Base-by-base conservation (phyloP, 352 stramenopile species). In the Plasmopara muralis region DNA sequence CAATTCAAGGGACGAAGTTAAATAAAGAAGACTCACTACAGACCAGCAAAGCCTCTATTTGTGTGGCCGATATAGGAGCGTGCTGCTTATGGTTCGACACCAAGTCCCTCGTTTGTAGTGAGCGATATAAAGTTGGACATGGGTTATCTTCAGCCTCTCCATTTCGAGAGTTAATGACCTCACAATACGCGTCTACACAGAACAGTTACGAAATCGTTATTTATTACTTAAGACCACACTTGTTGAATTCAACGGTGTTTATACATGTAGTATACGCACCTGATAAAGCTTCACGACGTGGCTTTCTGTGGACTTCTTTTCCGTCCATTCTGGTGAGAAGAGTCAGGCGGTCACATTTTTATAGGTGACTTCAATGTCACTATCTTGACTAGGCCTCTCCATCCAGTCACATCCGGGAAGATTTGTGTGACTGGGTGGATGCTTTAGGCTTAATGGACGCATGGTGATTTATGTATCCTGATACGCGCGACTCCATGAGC, bases 1-100 rank as follows among this genome's bases (percentile, higher is more conserved):
- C 46, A 8, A 39, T 65, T 16, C 50, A 64, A 50, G 50, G 60
- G 43, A 64, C 50, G 20, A 56, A 54, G 30, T 66, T 66, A 15
- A 48, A 30, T n/a, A 55, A 57, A 14, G 29, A 48, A 48, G 50
- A 57, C 49, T 50, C 48, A 14, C 14, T 62, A 15, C 39, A 54
- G 15, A 53, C 57, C 16, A 60, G 55, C 30, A 13, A 54, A 12
- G 31, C 53, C 39, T 52, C 43, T 13, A 57, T 57, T 20, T 30
- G 45, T 10, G 20, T 29, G 2, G 47, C 52, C 15, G 58, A 66
- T 14, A 62, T 52, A 14, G 47, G 51, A 0, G 53, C 52, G 4
- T 47, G 42, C 7, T 57, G 43, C 29, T 66, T 58, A 14, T 66
- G 57, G 51, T 58, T 47, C 2, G 15, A 62, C 15, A 35, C 31